These are phyloP conservation scores for Asterochloris erici DNA, from an alignment of 139 green algal species.

Conservation along the genomic window DNA sequence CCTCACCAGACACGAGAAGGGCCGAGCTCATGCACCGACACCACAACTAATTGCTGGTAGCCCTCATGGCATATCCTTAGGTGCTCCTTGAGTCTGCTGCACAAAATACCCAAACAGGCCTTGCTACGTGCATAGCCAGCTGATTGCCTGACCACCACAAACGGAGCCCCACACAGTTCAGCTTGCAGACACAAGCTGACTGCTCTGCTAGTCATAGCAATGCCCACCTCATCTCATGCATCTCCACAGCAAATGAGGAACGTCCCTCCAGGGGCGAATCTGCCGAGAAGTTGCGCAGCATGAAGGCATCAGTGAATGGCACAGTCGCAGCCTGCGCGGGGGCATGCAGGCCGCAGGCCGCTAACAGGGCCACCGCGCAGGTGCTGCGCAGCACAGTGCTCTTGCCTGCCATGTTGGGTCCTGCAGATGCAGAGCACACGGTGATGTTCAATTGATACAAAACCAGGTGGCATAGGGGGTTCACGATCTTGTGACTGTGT, in stretches of 20 bases:
- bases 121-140: too few relatives aligned
- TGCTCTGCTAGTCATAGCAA: too few relatives aligned
- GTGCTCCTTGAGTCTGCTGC: too few relatives aligned
- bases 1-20: too few relatives aligned
- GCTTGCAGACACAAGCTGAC: too few relatives aligned
- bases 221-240: conserved; percentile 61
- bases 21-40: not conserved
- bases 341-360: conserved; percentile 70
- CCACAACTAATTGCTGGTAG: too few relatives aligned
- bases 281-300: conserved; percentile 76
- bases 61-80: too few relatives aligned
- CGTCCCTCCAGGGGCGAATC: conserved; percentile 79
- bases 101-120: too few relatives aligned
- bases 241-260: conserved; percentile 85
- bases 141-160: too few relatives aligned
- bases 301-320: conserved; percentile 68
- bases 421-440: conserved; percentile 20
- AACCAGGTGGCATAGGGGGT: too few relatives aligned
- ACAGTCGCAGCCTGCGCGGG: conserved; percentile 43
- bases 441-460: not conserved
- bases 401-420: conserved; percentile 95
- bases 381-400: conserved; percentile 79
- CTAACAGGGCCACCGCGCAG: conserved; percentile 73
- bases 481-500: too few relatives aligned
- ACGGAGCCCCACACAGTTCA: too few relatives aligned